Percentiles rank a stretch among this genome's conserved stretches.
Conservation (phyloP, 805 yeast genomes). For the Candida taoyuanica region DNA sequence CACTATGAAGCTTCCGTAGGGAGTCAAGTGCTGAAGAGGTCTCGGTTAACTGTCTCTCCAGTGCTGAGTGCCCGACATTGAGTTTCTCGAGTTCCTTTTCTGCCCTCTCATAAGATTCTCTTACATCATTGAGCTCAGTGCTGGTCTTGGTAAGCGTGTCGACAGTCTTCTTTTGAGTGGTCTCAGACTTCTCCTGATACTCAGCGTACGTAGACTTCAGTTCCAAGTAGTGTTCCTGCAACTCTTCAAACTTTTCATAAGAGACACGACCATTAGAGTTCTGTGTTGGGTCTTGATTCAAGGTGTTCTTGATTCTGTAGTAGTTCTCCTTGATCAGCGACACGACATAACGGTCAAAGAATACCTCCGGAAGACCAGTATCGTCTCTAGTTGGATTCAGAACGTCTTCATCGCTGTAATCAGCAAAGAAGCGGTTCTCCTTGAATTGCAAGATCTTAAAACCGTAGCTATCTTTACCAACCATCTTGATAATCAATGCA, state of each 20-base stretch:
- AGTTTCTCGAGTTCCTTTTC: conserved; percentile 20
- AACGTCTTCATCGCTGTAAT: conserved; percentile 48
- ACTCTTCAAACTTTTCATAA: conserved; percentile 41
- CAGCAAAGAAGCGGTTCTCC: conserved; percentile 49
- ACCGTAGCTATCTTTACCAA: conserved; percentile 78
- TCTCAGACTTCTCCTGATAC: conserved; percentile 28
- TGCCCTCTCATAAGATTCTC: conserved; percentile 6
- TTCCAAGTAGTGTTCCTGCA: conserved; percentile 29
- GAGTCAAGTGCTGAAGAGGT: conserved; percentile 15
- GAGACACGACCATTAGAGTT: conserved; percentile 69
- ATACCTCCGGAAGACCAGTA: conserved; percentile 85
- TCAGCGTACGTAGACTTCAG: conserved; percentile 34
- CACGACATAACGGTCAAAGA: conserved; percentile 62
- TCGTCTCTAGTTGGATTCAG: conserved; percentile 57
- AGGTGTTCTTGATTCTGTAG: conserved; percentile 60
- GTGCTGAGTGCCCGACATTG: conserved; percentile 15
- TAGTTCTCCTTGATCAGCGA: conserved; percentile 65
- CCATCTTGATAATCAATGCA: conserved; percentile 56
- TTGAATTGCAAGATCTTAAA: conserved; percentile 70
- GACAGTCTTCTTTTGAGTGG: conserved; percentile 29
- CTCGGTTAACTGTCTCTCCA: conserved; percentile 17
- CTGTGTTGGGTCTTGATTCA: conserved; percentile 66
- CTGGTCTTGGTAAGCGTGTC: conserved; percentile 18
- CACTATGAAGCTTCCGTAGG: conserved; percentile 31
- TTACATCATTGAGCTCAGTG: conserved; percentile 13